Conservation (phyloP, 2,329 filamentous ascomycete genomes). For the Helotiales sp. region DNA sequence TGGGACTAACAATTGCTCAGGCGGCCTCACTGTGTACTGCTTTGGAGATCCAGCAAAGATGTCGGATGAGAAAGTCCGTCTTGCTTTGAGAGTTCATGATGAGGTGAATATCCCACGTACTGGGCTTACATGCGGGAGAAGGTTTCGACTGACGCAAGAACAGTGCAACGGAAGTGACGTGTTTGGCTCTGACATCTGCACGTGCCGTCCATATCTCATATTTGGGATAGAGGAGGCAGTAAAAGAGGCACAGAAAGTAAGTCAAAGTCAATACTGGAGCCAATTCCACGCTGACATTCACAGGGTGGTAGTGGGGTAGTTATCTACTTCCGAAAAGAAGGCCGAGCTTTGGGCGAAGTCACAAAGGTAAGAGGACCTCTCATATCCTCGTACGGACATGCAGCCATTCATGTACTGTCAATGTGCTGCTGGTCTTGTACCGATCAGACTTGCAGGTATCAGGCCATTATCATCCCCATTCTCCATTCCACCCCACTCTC, state of each 20-base stretch:
- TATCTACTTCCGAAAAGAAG: conserved; percentile 98
- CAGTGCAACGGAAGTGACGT: conserved; percentile 95
- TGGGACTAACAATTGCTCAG: conserved; percentile 19
- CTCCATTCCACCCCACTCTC: conserved; percentile 90
- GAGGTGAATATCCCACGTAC: conserved; percentile 36
- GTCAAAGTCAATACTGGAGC: conserved; percentile 1
- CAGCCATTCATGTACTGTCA: conserved; percentile 49
- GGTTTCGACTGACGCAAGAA: conserved; percentile 24
- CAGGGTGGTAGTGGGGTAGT: conserved; percentile 48
- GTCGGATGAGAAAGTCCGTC: conserved; percentile 76
- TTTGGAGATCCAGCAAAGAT: conserved; percentile 95
- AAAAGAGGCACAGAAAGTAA: conserved; percentile 81
- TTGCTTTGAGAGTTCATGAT: conserved; percentile 84
- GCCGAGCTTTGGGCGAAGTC: conserved; percentile 89
- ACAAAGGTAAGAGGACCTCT: conserved; percentile 32
- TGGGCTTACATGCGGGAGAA: neutral
- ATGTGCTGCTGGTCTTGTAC: conserved; percentile 11
- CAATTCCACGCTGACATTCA: conserved; percentile 11
- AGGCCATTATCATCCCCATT: neutral
- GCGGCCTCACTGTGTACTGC: conserved; percentile 89
- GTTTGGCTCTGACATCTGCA: conserved; percentile 97
- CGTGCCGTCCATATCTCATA: conserved; percentile 91
- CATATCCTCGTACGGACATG: conserved; percentile 68
- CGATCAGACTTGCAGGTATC: conserved; percentile 18
- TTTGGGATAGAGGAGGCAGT: conserved; percentile 98